phyloP scores from a whole-genome alignment of 106 monocot species.

The Gastrodia elata region DNA sequence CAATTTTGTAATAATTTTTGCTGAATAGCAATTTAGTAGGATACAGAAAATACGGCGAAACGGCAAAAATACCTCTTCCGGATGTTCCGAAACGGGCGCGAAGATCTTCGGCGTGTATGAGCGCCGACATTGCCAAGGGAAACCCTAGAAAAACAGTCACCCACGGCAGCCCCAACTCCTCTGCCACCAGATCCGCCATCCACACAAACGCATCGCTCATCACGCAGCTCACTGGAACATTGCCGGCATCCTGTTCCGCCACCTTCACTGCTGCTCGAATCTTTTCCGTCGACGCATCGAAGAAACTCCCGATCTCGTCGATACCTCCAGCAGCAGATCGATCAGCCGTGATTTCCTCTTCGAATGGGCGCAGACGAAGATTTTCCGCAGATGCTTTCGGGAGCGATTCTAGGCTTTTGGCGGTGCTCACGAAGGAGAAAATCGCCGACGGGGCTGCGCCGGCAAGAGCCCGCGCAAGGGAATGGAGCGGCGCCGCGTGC shows the following conservation, averaged over 20 bases:
- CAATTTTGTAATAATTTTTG: no score
- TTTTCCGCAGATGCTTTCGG: slow-evolving; percentile 6
- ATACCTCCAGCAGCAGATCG: neutral
- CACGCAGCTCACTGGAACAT: slow-evolving; percentile 20
- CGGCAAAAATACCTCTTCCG: slow-evolving; percentile 13
- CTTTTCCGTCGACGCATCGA: slow-evolving; percentile 21
- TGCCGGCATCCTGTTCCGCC: slow-evolving; percentile 14
- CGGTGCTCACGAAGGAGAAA: slow-evolving; percentile 35
- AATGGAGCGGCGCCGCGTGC: slow-evolving; percentile 26
- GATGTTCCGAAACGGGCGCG: slow-evolving; percentile 22
- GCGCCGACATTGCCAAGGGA: slow-evolving; percentile 16
- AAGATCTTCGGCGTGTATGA: slow-evolving; percentile 30
- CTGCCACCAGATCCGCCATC: slow-evolving; percentile 36
- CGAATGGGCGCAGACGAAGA: slow-evolving; percentile 20
- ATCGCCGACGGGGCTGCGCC: slow-evolving; percentile 11
- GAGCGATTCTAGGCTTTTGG: slow-evolving; percentile 13
- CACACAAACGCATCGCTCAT: slow-evolving; percentile 52
- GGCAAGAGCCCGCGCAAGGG: slow-evolving; percentile 29
- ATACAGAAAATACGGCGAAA: no score
- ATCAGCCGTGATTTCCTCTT: slow-evolving; percentile 7
- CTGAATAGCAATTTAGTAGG: no score
- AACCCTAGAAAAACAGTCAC: slow-evolving; percentile 26
- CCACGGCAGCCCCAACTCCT: slow-evolving; percentile 42
- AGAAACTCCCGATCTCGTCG: slow-evolving; percentile 18
- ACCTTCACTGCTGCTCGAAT: slow-evolving; percentile 12